Percentiles rank a stretch among this genome's conserved stretches.
These are phyloP conservation scores for Leccinum longicurvipes DNA, from an alignment of 768 basidiomycete species.

Conservation along the genomic window DNA sequence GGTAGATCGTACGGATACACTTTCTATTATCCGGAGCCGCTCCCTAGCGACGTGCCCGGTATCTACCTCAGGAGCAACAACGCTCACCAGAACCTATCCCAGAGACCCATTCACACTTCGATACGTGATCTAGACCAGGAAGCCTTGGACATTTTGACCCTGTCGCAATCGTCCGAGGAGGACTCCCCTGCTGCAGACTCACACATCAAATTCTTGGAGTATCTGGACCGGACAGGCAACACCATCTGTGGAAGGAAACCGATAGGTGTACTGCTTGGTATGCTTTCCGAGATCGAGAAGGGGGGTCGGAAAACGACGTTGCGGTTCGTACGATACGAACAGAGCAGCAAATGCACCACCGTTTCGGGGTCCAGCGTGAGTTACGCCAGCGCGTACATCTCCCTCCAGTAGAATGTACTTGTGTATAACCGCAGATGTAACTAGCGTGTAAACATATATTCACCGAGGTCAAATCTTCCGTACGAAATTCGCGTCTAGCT, in stretches of 20 bases:
- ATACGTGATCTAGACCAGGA: slow-evolving; percentile 84
- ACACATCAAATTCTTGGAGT: slow-evolving; percentile 61
- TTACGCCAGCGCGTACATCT: slow-evolving; percentile 89
- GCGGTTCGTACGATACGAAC: slow-evolving; percentile 90
- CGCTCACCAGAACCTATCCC: slow-evolving; percentile 36
- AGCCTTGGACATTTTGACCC: slow-evolving; percentile 70
- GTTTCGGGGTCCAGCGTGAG: slow-evolving; percentile 87
- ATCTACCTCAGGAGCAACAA: slow-evolving; percentile 48
- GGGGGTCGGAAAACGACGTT: slow-evolving; percentile 37
- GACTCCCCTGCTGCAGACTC: slow-evolving; percentile 45
- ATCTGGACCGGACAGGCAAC: slow-evolving; percentile 76
- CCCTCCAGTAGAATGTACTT: slow-evolving; percentile 35
- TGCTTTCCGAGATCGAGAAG: slow-evolving; percentile 57
- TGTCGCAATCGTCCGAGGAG: slow-evolving; percentile 46
- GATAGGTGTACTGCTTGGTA: slow-evolving; percentile 87
- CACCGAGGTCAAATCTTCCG: neutral
- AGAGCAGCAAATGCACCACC: slow-evolving; percentile 73
- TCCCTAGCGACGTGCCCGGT: slow-evolving; percentile 44
- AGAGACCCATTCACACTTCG: slow-evolving; percentile 74
- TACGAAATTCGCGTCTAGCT: neutral
- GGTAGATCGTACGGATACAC: slow-evolving; percentile 86
- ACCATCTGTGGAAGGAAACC: slow-evolving; percentile 98
- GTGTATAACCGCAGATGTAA: neutral
- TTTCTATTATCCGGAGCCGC: slow-evolving; percentile 72
- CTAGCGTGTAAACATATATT: neutral